Evolutionary conservation across 192 early-diverging fungal species (phyloP).

Genomic region (Coemansia sp.): DNA sequence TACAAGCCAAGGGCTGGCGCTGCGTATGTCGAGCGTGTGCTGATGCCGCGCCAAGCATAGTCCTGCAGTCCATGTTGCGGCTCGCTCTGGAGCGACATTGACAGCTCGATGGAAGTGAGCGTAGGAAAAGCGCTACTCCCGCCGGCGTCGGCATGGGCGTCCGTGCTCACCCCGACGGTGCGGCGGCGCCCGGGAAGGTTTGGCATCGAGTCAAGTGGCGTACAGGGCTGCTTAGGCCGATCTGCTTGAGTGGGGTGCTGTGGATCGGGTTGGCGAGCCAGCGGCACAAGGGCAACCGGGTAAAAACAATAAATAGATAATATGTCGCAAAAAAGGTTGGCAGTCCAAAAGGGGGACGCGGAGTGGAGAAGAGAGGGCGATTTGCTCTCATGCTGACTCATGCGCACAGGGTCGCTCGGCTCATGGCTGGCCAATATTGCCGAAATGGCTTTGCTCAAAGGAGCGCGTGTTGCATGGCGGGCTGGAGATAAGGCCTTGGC

Average conservation of each 20-base stretch:
- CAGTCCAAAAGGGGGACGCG: too few relatives aligned
- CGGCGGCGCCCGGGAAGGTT: constrained; percentile 1
- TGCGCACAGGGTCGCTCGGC: neutral
- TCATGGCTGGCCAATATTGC: too few relatives aligned
- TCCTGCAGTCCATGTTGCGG: neutral
- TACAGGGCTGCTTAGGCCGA: neutral
- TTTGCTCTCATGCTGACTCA: neutral
- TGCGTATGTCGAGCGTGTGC: constrained; percentile 24
- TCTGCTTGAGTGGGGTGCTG: too few relatives aligned
- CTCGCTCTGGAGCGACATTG: constrained; percentile 24
- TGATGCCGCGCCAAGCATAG: constrained; percentile 16
- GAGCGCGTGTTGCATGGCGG: neutral
- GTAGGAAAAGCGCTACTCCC: constrained; percentile 1
- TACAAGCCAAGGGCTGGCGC: neutral
- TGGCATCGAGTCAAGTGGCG: neutral
- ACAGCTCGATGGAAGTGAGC: constrained; percentile 7
- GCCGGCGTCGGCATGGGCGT: neutral
- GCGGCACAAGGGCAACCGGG: too few relatives aligned
- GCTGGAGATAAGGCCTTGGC: too few relatives aligned
- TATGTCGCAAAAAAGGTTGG: too few relatives aligned
- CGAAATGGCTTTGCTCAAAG: neutral
- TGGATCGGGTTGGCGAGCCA: too few relatives aligned
- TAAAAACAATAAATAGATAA: neutral
- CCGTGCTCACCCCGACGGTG: constrained; percentile 4
- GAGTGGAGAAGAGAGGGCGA: neutral